A percentile compares a stretch with the other conserved stretches of the same genome.
phyloP scores from a whole-genome alignment of 1,139 yeast genomes.

The Zygosaccharomyces sapae region DNA sequence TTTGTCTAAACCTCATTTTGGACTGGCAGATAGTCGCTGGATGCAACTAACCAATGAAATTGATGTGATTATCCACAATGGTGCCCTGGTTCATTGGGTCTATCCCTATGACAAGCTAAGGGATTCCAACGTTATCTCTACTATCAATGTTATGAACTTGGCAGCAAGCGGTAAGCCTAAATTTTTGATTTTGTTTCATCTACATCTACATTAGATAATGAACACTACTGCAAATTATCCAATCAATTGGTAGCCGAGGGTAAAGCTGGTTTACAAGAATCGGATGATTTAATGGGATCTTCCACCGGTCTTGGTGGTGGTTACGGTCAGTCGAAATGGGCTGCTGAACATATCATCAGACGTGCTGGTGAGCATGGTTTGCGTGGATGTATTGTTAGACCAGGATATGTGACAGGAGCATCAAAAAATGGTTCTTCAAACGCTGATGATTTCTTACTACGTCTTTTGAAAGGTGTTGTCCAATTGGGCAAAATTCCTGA shows the following conservation, averaged over 20 bases:
- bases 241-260: conserved; percentile 66
- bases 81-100: conserved; percentile 98
- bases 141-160: conserved; percentile 76
- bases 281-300: conserved; percentile 80
- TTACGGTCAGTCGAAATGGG: conserved; percentile 98
- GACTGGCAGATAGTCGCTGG: conserved; percentile 62
- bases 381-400: conserved; percentile 84
- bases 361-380: conserved; percentile 84
- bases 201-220: conserved; percentile 86
- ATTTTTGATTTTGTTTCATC: conserved; percentile 89
- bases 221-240: conserved; percentile 71
- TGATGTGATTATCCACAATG: conserved; percentile 89
- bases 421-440: conserved; percentile 80
- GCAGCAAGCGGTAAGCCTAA: conserved; percentile 82
- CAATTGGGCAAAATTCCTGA: conserved; percentile 85
- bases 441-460: conserved; percentile 90
- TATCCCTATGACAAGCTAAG: conserved; percentile 87
- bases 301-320: conserved; percentile 81
- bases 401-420: conserved; percentile 93
- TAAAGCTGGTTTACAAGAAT: conserved; percentile 67
- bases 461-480: conserved; percentile 91
- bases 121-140: conserved; percentile 88
- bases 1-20: conserved; percentile 66
- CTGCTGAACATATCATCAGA: conserved; percentile 84
- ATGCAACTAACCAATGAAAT: conserved; percentile 48